Evolutionary conservation across 2,329 filamentous ascomycete species (phyloP), one percentile per base, ranked within the genome.

Genomic region (Aspergillus sp.): DNA sequence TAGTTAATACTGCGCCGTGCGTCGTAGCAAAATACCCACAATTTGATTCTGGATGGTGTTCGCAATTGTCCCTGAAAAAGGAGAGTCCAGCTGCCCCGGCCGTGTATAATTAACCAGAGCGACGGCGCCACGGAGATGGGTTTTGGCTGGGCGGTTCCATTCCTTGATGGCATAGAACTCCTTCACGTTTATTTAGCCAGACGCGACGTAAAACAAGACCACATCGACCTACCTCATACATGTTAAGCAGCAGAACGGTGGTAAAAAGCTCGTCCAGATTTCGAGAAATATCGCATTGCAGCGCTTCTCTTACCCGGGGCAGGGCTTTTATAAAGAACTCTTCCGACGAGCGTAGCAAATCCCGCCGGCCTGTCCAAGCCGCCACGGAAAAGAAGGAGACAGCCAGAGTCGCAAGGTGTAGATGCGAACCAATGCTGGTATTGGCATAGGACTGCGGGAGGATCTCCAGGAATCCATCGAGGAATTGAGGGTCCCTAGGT

Each of bases 351-450:
- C 32, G 36, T 2, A 53, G 41, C 14, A 53, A 45, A 7, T 36
- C 29, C 2, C 30, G 36, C 15, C 53, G 44, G 1, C 48, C 48
- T 2, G 51, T 53, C 52, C 50, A 55, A 3, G 52, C 49, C 8
- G 47, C 43, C 22, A 53, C 45, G 1, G 48, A 44, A 29, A 52
- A 53, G 31, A 44, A 52, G n/a, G 45, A 43, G 15, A 55, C 44
- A 1, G 52, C 52, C 26, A 53, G 32, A 1, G 46, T 41, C 15
- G 40, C 42, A 4, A 45, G 33, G 24, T 50, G 43, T 4, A 55
- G 22, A 30, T 42, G 41, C 4, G 52, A 53, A 3, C 38, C 45
- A 15, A 32, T 22, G 3, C 32, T 26, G 3, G 47, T 33, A 12
- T 44, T 43, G 4, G 39, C 43, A 26, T 45, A 53, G 8, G 38